phyloP scores from a whole-genome alignment of 768 basidiomycete genomes.

The Lactarius evosmus region DNA sequence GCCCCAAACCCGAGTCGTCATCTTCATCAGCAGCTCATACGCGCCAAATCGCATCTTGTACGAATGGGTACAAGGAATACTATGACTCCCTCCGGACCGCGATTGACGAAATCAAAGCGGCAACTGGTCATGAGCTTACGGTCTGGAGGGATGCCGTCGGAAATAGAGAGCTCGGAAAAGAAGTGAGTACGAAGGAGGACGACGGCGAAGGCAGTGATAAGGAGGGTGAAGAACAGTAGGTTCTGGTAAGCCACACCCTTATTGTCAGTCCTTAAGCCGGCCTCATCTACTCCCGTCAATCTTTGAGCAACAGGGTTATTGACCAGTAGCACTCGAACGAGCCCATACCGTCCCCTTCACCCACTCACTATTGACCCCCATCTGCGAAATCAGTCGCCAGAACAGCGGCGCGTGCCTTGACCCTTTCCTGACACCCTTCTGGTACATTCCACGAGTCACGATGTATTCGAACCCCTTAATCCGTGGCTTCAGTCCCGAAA shows the following conservation, averaged over 20 bases:
- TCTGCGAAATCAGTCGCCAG: background rate
- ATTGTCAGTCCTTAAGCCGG: background rate
- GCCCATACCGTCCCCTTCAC: background rate
- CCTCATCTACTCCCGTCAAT: background rate
- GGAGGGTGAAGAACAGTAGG: conserved; percentile 29
- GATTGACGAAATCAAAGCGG: conserved; percentile 50
- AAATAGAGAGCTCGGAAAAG: conserved; percentile 58
- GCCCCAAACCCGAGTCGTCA: conserved; percentile 24
- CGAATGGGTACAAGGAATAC: conserved; percentile 37
- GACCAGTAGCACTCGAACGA: background rate
- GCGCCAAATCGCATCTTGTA: conserved; percentile 30
- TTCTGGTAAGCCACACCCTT: background rate
- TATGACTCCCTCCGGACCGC: conserved; percentile 50
- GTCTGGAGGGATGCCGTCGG: conserved; percentile 73
- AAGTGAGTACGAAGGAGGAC: conserved; percentile 45
- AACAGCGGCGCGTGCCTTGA: background rate
- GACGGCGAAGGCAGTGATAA: conserved; percentile 49
- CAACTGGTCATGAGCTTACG: conserved; percentile 66
- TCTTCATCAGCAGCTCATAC: conserved; percentile 28
- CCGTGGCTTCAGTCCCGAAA: background rate
- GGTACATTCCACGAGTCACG: background rate
- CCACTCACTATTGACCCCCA: background rate
- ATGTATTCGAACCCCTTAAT: background rate
- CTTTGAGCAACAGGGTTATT: background rate
- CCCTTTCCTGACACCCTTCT: background rate